These are phyloP conservation scores for Podaxis pistillaris DNA, from an alignment of 768 basidiomycete species.

Conservation along the genomic window DNA sequence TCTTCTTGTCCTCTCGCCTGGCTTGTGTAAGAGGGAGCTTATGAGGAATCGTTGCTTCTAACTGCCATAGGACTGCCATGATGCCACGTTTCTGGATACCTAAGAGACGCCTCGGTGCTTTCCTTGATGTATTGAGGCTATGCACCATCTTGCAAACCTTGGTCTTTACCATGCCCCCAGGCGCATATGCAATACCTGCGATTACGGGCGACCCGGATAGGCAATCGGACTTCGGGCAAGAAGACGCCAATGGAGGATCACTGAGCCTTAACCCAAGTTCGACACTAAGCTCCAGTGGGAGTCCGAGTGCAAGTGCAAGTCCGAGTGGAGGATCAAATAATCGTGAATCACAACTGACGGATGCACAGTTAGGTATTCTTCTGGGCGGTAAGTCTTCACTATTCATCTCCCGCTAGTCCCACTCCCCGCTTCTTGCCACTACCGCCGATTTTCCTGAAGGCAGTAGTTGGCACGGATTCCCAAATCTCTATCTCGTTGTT, in stretches of 20 bases:
- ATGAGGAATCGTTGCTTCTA: background rate
- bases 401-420: background rate
- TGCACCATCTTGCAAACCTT: background rate
- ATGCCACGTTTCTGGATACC: too few relatives aligned
- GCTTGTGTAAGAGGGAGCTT: background rate
- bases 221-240: background rate
- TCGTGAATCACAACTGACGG: background rate
- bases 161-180: background rate
- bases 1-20: background rate
- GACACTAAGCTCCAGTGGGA: background rate
- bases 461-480: background rate
- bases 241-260: background rate
- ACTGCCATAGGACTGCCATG: too few relatives aligned
- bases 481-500: background rate
- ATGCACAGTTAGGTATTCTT: conserved; percentile 2
- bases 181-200: background rate
- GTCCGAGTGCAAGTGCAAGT: background rate
- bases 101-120: background rate
- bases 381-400: conserved; percentile 2
- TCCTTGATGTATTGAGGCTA: background rate
- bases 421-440: background rate
- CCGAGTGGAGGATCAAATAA: background rate
- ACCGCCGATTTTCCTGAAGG: background rate
- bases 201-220: background rate
- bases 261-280: background rate